These are phyloP conservation scores for Gregarina niphandrodes DNA, from an alignment of 169 alveolate species.

Conservation along the genomic window DNA sequence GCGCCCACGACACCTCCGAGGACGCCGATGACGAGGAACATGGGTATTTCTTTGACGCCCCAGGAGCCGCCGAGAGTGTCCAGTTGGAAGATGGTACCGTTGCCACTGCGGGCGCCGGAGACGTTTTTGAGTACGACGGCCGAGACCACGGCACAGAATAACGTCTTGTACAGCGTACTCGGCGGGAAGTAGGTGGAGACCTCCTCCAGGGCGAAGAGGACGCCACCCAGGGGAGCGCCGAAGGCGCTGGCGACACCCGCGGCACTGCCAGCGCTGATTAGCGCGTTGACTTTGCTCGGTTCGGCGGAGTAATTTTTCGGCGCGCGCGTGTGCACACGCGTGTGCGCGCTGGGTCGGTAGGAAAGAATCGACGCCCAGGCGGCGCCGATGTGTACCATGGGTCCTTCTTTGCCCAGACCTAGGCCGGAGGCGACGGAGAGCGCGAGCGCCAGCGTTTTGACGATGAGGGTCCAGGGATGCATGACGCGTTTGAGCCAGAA, in stretches of 20 bases:
- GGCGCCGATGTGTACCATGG: conserved; percentile 41
- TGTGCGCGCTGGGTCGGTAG: conserved; percentile 1
- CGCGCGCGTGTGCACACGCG: background rate
- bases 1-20: conserved; percentile 30
- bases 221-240: conserved; percentile 43
- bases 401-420: conserved; percentile 42
- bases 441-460: conserved; percentile 24
- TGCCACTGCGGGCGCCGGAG: no score
- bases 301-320: background rate
- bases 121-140: conserved; percentile 13
- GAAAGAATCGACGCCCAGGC: conserved; percentile 15
- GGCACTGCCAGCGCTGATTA: conserved; percentile 31
- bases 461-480: conserved; percentile 12
- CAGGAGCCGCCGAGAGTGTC: no score
- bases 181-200: conserved; percentile 22
- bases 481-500: conserved; percentile 1
- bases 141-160: conserved; percentile 23
- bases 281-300: conserved; percentile 15
- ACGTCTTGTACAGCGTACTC: conserved; percentile 22
- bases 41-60: conserved; percentile 14
- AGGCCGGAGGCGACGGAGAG: conserved; percentile 38
- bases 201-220: conserved; percentile 34
- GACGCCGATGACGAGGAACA: conserved; percentile 18
- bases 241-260: conserved; percentile 40
- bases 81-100: no score